Conservation (phyloP, 257 asterid genomes). For the Catharanthus roseus region DNA sequence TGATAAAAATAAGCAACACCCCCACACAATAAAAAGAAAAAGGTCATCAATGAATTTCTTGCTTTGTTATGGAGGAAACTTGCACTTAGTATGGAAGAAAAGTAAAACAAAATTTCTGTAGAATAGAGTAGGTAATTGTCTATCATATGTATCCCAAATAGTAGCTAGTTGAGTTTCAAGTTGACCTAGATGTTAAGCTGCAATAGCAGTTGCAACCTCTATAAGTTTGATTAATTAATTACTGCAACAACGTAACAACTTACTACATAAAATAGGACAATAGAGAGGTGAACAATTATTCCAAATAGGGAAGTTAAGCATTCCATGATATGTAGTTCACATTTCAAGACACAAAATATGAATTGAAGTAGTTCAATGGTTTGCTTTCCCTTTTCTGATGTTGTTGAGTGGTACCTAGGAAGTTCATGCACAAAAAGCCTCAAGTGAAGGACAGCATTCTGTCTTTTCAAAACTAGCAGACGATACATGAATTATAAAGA, state of each 20-base stretch:
- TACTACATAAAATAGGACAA: not conserved
- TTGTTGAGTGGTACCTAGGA: not conserved
- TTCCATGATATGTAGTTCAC: not conserved
- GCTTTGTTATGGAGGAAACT: not conserved
- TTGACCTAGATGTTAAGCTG: not conserved
- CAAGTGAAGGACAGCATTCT: not conserved
- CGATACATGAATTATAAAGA: not conserved
- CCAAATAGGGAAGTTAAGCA: not conserved
- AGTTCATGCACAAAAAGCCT: not conserved
- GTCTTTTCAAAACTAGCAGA: not conserved
- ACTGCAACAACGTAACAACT: not conserved
- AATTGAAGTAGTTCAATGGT: not conserved
- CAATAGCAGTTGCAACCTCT: not conserved
- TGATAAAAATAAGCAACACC: too few relatives aligned
- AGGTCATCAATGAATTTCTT: not conserved
- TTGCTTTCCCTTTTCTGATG: not conserved
- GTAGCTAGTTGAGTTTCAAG: not conserved
- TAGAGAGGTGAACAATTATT: not conserved
- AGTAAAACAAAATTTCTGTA: not conserved
- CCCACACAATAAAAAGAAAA: not conserved
- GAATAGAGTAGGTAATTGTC: not conserved
- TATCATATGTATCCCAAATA: not conserved
- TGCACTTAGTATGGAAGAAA: not conserved
- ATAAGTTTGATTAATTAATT: not conserved
- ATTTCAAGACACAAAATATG: not conserved